Evolutionary conservation across 129 eudicot species (phyloP).

Genomic region (Saussurea involucrata): DNA sequence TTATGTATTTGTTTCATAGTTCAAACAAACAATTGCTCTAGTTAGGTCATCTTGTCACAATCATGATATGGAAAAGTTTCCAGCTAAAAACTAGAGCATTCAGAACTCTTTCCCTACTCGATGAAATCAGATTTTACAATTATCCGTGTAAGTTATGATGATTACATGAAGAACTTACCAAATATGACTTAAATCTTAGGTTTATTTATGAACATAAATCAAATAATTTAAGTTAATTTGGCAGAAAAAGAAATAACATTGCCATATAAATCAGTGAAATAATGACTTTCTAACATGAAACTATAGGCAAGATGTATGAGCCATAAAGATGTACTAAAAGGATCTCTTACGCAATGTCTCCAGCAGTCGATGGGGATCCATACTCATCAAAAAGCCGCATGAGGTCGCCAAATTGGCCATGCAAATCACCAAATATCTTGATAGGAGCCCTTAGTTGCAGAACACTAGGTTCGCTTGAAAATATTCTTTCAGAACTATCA

Average conservation of each 20-base stretch:
- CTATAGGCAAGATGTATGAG: neutral
- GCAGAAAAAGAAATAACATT: neutral
- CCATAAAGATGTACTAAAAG: conserved; percentile 2
- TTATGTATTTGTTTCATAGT: neutral
- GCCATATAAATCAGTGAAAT: neutral
- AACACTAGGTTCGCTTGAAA: conserved; percentile 94
- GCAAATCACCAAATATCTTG: conserved; percentile 97
- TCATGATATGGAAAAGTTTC: neutral
- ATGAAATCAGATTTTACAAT: neutral
- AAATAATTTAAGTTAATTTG: neutral
- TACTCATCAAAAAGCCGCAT: conserved; percentile 99
- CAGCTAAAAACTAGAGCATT: neutral
- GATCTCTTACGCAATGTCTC: conserved; percentile 91
- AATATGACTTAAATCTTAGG: neutral
- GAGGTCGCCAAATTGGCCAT: conserved; percentile 98
- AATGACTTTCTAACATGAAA: neutral
- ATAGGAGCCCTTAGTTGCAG: conserved; percentile 96
- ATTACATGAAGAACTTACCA: neutral
- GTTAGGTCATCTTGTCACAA: neutral
- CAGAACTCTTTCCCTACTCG: neutral
- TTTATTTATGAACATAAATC: neutral
- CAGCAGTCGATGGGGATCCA: conserved; percentile 98
- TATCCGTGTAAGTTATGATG: neutral
- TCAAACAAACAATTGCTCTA: neutral
- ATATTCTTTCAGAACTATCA: conserved; percentile 95